Percentiles rank a stretch among this genome's conserved stretches.
Evolutionary conservation across 306 rosid genomes (phyloP).

Genomic region (Notholithocarpus densiflorus): DNA sequence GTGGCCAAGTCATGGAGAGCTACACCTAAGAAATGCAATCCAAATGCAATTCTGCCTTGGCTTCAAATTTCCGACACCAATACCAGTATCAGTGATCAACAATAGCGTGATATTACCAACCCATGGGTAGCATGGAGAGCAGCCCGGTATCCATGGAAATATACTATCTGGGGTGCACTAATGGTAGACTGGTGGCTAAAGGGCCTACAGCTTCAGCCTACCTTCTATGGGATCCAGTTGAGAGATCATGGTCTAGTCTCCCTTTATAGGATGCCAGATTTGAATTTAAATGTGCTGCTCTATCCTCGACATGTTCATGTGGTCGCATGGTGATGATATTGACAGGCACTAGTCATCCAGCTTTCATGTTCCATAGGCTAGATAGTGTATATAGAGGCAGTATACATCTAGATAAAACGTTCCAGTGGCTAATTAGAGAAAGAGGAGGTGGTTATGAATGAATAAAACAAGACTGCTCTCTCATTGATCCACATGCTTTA

Average conservation of each 20-base stretch:
- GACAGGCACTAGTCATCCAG: conserved; percentile 16
- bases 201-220: not conserved
- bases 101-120: no score
- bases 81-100: no score
- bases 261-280: conserved; percentile 13
- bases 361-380: conserved; percentile 4
- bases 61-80: not conserved
- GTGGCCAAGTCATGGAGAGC: conserved; percentile 26
- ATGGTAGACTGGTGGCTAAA: conserved; percentile 16
- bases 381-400: not conserved
- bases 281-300: conserved; percentile 11
- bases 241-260: not conserved
- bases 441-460: conserved; percentile 1
- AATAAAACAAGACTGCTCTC: conserved; percentile 18
- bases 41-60: conserved; percentile 10
- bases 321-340: conserved; percentile 1
- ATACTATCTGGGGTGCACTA: conserved; percentile 16
- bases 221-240: conserved; percentile 7
- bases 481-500: conserved; percentile 1
- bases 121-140: not conserved
- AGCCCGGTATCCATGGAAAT: conserved; percentile 18
- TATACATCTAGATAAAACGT: conserved; percentile 3
- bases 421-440: not conserved
- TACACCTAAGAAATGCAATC: conserved; percentile 8
- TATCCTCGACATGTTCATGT: conserved; percentile 6